Evolutionary conservation across 768 basidiomycete genomes (phyloP).

Genomic region (Hortiboletus flavorubellus): DNA sequence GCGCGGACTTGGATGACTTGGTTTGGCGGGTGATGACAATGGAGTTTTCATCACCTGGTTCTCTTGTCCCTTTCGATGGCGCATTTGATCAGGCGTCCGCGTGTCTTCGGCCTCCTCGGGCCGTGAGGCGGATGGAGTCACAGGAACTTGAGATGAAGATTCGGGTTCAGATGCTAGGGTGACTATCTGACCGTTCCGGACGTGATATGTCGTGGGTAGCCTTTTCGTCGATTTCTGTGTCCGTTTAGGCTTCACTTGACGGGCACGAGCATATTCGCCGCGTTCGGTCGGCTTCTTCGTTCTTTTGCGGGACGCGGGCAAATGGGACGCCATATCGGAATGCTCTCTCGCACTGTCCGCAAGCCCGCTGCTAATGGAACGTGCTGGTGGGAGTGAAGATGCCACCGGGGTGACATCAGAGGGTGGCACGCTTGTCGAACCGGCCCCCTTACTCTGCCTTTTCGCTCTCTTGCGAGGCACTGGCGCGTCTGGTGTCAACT

Average conservation of each 20-base stretch:
- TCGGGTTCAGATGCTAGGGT: neutral
- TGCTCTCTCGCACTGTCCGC: neutral
- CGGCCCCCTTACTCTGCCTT: too few species aligned
- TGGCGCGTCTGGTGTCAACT: too few species aligned
- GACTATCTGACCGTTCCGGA: slow-evolving; percentile 19
- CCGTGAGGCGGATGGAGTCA: neutral
- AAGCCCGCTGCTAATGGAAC: neutral
- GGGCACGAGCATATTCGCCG: neutral
- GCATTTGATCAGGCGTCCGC: neutral
- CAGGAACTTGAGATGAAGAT: neutral
- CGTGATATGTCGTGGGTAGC: slow-evolving; percentile 2
- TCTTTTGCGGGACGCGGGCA: neutral
- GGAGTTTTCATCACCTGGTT: neutral
- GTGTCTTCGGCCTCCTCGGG: neutral
- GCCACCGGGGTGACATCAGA: neutral
- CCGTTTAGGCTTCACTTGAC: neutral
- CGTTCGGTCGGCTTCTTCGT: neutral
- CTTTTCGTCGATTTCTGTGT: neutral
- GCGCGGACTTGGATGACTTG: neutral
- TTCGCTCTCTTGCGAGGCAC: too few species aligned
- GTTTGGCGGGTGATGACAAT: neutral
- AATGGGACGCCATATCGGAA: neutral
- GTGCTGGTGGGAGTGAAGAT: neutral
- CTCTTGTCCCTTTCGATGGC: neutral
- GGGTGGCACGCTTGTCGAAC: too few species aligned